Evolutionary conservation across 2,329 filamentous ascomycete genomes (phyloP), one percentile per base, ranked within the genome.

Genomic region (Fusarium sp.): DNA sequence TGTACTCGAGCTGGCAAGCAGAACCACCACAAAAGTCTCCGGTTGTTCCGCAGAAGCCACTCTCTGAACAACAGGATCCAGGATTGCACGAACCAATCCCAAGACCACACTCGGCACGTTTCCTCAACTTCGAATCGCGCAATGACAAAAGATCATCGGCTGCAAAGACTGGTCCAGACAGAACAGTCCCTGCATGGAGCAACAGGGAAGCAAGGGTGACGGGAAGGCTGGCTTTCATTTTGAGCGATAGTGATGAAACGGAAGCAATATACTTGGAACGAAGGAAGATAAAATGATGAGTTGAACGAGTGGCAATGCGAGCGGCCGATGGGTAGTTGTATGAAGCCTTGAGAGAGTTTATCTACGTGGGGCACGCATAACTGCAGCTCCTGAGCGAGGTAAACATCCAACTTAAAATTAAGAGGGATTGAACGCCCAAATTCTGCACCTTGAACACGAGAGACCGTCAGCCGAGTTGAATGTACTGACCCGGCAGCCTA

Each of bases 1-100:
- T 82, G 72, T 81, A 85, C 16, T 81, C 79, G 42, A 85, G 73
- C 66, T 83, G 83, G 65, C 83, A 84, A 46, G 78, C 75, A 8
- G 82, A 83, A 35, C 82, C 83, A 49, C 72, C 78, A 64, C 83
- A 84, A 64, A 78, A 83, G 19, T 80, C 79, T 35, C 59, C 65
- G 21, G 75, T 74, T 6, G 77, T 82, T 59, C 83, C 83, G 77
- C 83, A 84, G 72, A 78, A 81, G 40, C 82, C 82, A 57, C 73
- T 74, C 61, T 79, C 81, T 21, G 83, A 84, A 60, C 83, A 84
- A 56, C 83, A 84, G 40, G 69, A 61, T 21, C 80, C 80, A 15
- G 66, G 30, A 35, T 73, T 67, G 64, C 83, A 84, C 37, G 77
- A 80, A 44, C 82, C 83, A 61, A 81, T 71, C 23, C 80, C 81